phyloP scores from a whole-genome alignment of 2,329 filamentous ascomycete genomes.

The Plenodomus tracheiphilus region DNA sequence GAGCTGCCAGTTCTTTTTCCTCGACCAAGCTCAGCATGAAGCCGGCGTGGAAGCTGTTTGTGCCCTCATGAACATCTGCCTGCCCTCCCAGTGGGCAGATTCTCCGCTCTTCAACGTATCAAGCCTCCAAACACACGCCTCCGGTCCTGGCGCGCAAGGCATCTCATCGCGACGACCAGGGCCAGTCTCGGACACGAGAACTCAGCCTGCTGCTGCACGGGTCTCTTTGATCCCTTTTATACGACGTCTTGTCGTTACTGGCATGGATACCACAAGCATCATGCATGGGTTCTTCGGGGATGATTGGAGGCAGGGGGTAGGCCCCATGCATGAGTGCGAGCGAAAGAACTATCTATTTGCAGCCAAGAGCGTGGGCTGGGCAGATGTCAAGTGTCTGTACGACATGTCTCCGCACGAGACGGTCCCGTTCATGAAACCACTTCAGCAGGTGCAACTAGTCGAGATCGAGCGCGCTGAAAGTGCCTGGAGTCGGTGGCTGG shows the following conservation, averaged over 20 bases:
- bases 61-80: constrained; percentile 86
- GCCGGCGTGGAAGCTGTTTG: constrained; percentile 83
- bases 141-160: constrained; percentile 39
- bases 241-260: constrained; percentile 85
- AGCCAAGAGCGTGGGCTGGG: constrained; percentile 89
- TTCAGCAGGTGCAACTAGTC: too few relatives aligned
- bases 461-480: too few relatives aligned
- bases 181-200: constrained; percentile 43
- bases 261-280: constrained; percentile 84
- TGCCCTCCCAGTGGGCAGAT: constrained; percentile 76
- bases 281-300: constrained; percentile 97
- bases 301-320: constrained; percentile 80
- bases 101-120: constrained; percentile 52
- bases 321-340: constrained; percentile 83
- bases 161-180: constrained; percentile 48
- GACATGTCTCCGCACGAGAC: constrained; percentile 83
- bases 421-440: constrained; percentile 81
- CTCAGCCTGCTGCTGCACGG: constrained; percentile 46
- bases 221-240: constrained; percentile 86
- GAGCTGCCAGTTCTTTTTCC: constrained; percentile 86
- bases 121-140: constrained; percentile 34
- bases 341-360: constrained; percentile 93
- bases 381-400: constrained; percentile 85
- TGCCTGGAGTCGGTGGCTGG: too few relatives aligned
- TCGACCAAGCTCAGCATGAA: constrained; percentile 87